Base-by-base conservation (phyloP, 352 stramenopile genomes). In the Thraustotheca clavata region DNA sequence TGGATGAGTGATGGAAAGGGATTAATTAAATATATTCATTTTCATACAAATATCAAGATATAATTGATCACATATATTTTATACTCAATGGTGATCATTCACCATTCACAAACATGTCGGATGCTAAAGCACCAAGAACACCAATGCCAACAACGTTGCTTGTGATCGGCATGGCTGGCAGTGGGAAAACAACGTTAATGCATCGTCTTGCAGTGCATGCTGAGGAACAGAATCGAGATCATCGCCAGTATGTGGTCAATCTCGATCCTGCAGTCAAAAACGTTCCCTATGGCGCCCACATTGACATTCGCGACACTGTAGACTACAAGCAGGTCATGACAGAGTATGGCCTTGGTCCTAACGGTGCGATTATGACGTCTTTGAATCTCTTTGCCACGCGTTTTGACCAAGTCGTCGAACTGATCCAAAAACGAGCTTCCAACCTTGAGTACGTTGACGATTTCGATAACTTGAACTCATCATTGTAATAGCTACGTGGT, bases 321-420 rank as follows among this genome's bases (percentile, higher is more conserved):
- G 94, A 99, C 77, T 99, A 99, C 76, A 98, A 99, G 71, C 86
- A 98, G 76, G 94, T 99, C 33, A 99, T 99, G 95, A 82, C 76
- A 46, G 93, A 99, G 79, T 98, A 99, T 71, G 91, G 91, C 43
- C 76, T 99, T 3, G 97, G 96, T 24, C 97, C 97, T 0, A 99
- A 99, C 78, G 97, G 96, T 12, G 96, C 91, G 18, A 99, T 99
- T 71, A 97, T 99, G 79, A 99, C 97, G 18, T 98, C 90, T 62
- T 81, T 99, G 34, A 99, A 99, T 76, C 82, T 99, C 9, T 99
- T 99, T 74, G 90, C 96, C 5, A 99, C 97, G n/a, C 96, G 97
- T 22, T 99, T 99, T 74, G 96, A 99, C 82, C 95, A 99, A 76
- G 96, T 99, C 26, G 84, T 99, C 43, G 72, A 85, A 52, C 91